Base-by-base conservation (phyloP, 2,329 filamentous ascomycete species). In the Trichoderma sp. region DNA sequence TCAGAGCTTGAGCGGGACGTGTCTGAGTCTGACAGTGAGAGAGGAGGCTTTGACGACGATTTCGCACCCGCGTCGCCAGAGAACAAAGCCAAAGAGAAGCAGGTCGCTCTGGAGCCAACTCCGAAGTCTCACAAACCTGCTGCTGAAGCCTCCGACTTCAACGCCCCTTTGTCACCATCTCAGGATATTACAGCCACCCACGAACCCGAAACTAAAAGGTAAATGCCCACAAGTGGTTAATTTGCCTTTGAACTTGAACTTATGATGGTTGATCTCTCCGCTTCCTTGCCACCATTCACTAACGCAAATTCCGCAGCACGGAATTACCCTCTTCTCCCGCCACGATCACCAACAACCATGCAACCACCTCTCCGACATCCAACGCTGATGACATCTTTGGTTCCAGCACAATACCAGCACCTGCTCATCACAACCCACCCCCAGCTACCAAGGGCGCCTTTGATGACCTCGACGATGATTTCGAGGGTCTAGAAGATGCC, bases 11-110 rank as follows among this genome's bases (percentile, higher is more conserved):
- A 93, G 73, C 87, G 90, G 34, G 93, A 95, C 28, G 92, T 97
- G n/a, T 95, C 92, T 34, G 94, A 97, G 72, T 92, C 91, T 34
- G 91, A 90, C 70, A 92, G 89, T 73, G 93, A 93, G 62, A 88
- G 89, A 63, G 94, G 93, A 56, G 94, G 95, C 0, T 98, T 98
- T 78, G 95, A 97, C 64, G 96, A 99, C 79, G 92, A 98, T 80
- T 98, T 98, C 79, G 91, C 92, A 0, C 90, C 93, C 15, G 87
- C 88, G 2, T 87, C 87, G 5, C 84, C 86, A 28, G 78, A 80
- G 30, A 76, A 79, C 34, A 85, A 84, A 75, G 36, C 71, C 15
- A 74, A 71, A 30, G 66, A 62, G 43, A 71, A 74, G 58, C 36
- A 34, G 34, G 28, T 34, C 3, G 63, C 63, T 56, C 24, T 15